A percentile compares a stretch with the other conserved stretches of the same genome.
phyloP scores from a whole-genome alignment of 2,329 filamentous ascomycete species.

The Diaporthe amygdali region DNA sequence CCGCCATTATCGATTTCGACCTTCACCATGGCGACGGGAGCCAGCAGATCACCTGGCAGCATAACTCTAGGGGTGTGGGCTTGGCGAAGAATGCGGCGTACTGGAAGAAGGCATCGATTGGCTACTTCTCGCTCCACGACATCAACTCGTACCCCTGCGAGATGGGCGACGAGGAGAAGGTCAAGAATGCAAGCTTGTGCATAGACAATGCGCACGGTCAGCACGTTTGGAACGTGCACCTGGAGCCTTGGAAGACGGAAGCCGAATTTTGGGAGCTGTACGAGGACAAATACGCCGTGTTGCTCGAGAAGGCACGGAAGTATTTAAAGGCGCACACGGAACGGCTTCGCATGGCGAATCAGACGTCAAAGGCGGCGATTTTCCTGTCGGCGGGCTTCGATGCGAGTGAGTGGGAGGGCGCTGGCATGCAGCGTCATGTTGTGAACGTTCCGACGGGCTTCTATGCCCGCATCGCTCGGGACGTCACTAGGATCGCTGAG shows the following conservation, averaged over 20 bases:
- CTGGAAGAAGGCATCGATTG: slow-evolving; percentile 86
- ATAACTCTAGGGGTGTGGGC: slow-evolving; percentile 73
- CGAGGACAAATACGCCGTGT: slow-evolving; percentile 73
- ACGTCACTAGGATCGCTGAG: slow-evolving; percentile 81
- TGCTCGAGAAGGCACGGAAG: slow-evolving; percentile 80
- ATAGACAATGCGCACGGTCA: slow-evolving; percentile 94
- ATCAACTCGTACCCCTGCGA: slow-evolving; percentile 99
- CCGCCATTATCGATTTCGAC: slow-evolving; percentile 91
- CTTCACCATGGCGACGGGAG: slow-evolving; percentile 95
- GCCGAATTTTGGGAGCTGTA: slow-evolving; percentile 91
- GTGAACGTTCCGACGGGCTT: slow-evolving; percentile 97
- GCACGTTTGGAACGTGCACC: slow-evolving; percentile 93
- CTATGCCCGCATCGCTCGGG: slow-evolving; percentile 87
- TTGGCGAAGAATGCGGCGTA: slow-evolving; percentile 72
- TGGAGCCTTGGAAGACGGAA: slow-evolving; percentile 83
- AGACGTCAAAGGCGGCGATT: slow-evolving; percentile 80
- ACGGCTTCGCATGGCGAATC: slow-evolving; percentile 62
- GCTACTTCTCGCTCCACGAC: slow-evolving; percentile 96
- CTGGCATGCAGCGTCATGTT: slow-evolving; percentile 92
- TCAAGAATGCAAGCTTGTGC: slow-evolving; percentile 91
- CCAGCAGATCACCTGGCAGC: slow-evolving; percentile 89
- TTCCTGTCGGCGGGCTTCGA: slow-evolving; percentile 97
- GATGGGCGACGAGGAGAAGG: slow-evolving; percentile 88
- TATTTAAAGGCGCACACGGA: slow-evolving; percentile 79
- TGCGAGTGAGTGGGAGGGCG: slow-evolving; percentile 91